Evolutionary conservation across 306 rosid species (phyloP), one percentile per base, ranked within the genome.

Genomic region (Sesbania bispinosa): DNA sequence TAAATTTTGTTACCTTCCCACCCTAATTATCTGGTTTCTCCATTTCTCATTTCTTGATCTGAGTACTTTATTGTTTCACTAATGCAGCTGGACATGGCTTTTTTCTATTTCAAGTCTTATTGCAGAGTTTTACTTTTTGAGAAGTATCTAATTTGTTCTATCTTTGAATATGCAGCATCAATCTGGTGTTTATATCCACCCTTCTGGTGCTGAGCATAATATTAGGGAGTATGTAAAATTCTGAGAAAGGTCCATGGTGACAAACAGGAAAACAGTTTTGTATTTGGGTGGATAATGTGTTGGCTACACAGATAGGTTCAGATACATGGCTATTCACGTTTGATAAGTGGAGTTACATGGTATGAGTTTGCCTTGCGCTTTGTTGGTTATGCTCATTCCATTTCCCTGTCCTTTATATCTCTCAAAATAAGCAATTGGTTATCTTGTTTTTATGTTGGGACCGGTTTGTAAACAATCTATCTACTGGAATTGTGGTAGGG

Each of bases 261-360:
- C 78, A 76, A 80, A 59, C 84, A 82, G 80, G 99, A 78, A 86
- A 88, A 76, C 82, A 75, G 47, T 89, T 52, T 53, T 82, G 89
- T 77, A 83, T 79, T 71, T 89, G 87, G 97, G 86, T 89, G 51
- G 97, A 94, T 72, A 74, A 73, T 60, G 80, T 89, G 16, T 70
- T 77, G 60, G 68, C 95, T 38, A 62, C 80, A 15, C 76, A 80
- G 72, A 78, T 89, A 61, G 57, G 88, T 77, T 53, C 91, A 2
- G 82, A 76, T 53, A 64, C 85, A 24, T 91, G 95, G 99, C 84
- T 94, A 10, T 78, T 89, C 79, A 91, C 81, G 85, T 89, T 86
- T 52, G 63, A 87, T 51, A 79, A 83, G 83, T 94, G 97, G 91
- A 88, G 51, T 79, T 62, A 70, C 75, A 42, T 33, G 97, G 99